Conservation (phyloP, 2,329 filamentous ascomycete species). For the Aspergillus sp. region DNA sequence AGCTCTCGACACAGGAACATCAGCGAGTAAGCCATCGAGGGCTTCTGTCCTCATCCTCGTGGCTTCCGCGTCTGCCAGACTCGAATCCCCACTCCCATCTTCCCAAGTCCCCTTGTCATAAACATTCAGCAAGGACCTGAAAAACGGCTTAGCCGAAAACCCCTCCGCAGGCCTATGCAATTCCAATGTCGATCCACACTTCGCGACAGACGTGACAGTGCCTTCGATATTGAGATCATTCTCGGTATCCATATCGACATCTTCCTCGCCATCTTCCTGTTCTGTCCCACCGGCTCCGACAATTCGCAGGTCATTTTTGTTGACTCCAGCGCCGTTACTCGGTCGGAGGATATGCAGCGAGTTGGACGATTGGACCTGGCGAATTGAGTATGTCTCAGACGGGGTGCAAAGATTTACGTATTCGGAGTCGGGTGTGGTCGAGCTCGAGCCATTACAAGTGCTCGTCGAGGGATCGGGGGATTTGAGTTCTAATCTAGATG, state of each 20-base stretch:
- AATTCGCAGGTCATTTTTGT: constrained; percentile 28
- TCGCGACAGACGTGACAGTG: constrained; percentile 42
- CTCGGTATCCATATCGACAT: constrained; percentile 6
- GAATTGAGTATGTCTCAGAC: constrained; percentile 57
- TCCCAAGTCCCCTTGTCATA: constrained; percentile 25
- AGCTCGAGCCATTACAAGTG: constrained; percentile 16
- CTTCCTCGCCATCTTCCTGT: constrained; percentile 12
- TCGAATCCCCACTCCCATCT: constrained; percentile 16
- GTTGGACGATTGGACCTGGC: constrained; percentile 67
- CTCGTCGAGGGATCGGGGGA: constrained; percentile 31
- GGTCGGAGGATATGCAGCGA: constrained; percentile 57
- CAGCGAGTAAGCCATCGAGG: constrained; percentile 40
- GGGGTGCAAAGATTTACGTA: constrained; percentile 60
- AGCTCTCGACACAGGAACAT: constrained; percentile 53
- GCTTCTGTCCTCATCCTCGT: constrained; percentile 33
- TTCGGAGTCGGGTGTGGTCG: constrained; percentile 29
- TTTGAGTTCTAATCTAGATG: constrained; percentile 43
- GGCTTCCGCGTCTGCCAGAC: constrained; percentile 24
- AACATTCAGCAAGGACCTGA: constrained; percentile 30
- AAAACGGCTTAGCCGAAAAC: constrained; percentile 29
- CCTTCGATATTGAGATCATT: constrained; percentile 27
- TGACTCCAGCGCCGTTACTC: constrained; percentile 33
- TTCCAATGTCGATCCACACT: constrained; percentile 48
- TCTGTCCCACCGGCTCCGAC: constrained; percentile 14
- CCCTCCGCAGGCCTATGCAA: constrained; percentile 36